Base-by-base conservation (phyloP, 2,329 filamentous ascomycete species). In the Lachnellula suecica region DNA sequence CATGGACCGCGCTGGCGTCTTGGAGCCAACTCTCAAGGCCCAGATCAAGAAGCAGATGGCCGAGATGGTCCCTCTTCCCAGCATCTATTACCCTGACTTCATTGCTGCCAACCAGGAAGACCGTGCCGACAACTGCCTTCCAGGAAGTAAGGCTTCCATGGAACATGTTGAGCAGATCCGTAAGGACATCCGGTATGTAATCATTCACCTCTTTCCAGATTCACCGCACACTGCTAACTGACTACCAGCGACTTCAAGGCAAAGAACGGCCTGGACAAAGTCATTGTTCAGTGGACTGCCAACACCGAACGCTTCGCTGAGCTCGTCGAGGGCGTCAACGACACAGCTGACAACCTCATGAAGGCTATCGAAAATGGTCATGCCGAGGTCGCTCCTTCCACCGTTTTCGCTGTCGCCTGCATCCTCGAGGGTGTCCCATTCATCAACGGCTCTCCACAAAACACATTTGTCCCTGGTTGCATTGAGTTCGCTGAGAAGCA, bases 401-500 rank as follows among this genome's bases (percentile, higher is more conserved):
- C 93, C 46, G 83, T 99, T 65, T 99, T 99, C 67, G 91, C 94
- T 10, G 90, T 99, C 48, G 93, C 94, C 47, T 94, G 84, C 68
- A 96, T 97, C 66, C 82, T 97, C 38, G 94, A 99, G 71, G 79
- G 84, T 29, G 82, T 85, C 11, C 93, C 94, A 3, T 99, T 99
- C 80, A 97, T 99, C 85, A 99, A 99, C 74, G 94, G 94, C 53
- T 99, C 94, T 59, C 94, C 94, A 29, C 94, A 99, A 75, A 99
- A 99, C 81, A 99, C 94, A 40, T 97, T 99, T 66, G 93, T 99
- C 19, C 93, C 93, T 8, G 94, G 94, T 67, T 89, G 88, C 55
- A 86, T 97, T 62, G 80, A 93, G 68, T 84, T 99, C 53, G 94
- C 94, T 20, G 89, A 95, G 78, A 80, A 87, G 73, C 85, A 95